Evolutionary conservation across 2,329 filamentous ascomycete species (phyloP).

Genomic region (Colletotrichum sp.): DNA sequence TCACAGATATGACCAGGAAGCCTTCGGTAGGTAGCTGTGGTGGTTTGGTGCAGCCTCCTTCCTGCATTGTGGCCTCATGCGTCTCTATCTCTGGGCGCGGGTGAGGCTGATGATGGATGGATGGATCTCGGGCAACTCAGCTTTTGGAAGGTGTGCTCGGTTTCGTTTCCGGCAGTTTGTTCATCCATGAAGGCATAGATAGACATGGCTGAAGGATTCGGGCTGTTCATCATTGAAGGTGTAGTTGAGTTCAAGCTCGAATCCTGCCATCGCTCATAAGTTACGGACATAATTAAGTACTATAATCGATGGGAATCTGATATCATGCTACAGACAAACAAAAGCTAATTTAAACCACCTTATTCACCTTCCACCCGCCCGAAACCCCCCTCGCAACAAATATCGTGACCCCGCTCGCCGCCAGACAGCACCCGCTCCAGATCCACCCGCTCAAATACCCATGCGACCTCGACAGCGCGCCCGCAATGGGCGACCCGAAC

Average conservation of each 20-base stretch:
- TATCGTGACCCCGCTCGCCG: not conserved
- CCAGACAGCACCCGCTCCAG: conserved; percentile 16
- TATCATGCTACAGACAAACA: no score
- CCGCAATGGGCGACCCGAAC: conserved; percentile 33
- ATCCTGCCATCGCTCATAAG: not conserved
- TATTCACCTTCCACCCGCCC: conserved; percentile 8
- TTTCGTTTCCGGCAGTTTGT: not conserved
- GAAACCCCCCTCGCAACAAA: not conserved
- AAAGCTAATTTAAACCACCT: no score
- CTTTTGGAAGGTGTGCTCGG: not conserved
- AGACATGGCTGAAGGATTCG: not conserved
- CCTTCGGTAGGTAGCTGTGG: not conserved
- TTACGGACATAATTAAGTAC: no score
- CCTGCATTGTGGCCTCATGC: not conserved
- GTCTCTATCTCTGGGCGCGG: not conserved
- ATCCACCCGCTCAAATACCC: conserved; percentile 18
- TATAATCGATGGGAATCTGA: no score
- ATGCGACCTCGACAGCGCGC: conserved; percentile 25
- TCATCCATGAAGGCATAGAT: not conserved
- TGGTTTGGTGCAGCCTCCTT: not conserved
- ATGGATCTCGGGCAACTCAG: not conserved
- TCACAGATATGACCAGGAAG: not conserved
- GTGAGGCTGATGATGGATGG: not conserved
- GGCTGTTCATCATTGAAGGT: not conserved
- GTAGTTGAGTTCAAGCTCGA: not conserved